Base-by-base conservation (phyloP, 2,329 filamentous ascomycete species). In the Epichloe baconii region DNA sequence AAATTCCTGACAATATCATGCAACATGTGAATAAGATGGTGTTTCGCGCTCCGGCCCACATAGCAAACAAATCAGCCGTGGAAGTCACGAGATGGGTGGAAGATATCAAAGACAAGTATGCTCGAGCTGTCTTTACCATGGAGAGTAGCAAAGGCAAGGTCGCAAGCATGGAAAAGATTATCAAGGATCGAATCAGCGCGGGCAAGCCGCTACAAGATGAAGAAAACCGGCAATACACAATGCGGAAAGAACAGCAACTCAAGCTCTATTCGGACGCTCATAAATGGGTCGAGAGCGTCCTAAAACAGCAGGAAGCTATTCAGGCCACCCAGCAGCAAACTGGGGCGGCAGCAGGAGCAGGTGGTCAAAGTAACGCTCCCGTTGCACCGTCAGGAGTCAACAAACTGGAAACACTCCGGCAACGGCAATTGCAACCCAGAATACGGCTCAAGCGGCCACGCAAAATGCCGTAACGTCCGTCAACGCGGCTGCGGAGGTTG, bases 71-170 rank as follows among this genome's bases (percentile, higher is more conserved):
- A 53, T 59, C 64, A 15, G 64, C 68, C 3, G 64, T 67, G 0
- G 69, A 74, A n/a, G 66, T 69, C 4, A 66, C 68, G 2, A 75
- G 75, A 54, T 79, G 74, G 73, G 59, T 73, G 2, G 65, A 71
- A 7, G 71, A 77, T 1, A 64, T 71, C 35, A 76, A 71, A 57
- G 63, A 67, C 0, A 69, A 68, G 50, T 78, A 79, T 52, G 65
- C 67, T 0, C 65, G 71, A 40, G 75, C 73, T 0, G 60, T 80
- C 5, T 63, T 72, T 55, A 67, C 70, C 2, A 78, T 80, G 68
- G 76, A 79, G 38, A 64, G 56, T 10, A 65, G 68, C 3, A 69
- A 71, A 11, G 59, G 55, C n/a, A 66, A 68, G 45, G 59, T 77
- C 4, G 62, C 62, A 2, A 62, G 62, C 47, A 62, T 77, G 49